phyloP scores from a whole-genome alignment of 2,329 filamentous ascomycete genomes.

The Alternaria ventricosa region DNA sequence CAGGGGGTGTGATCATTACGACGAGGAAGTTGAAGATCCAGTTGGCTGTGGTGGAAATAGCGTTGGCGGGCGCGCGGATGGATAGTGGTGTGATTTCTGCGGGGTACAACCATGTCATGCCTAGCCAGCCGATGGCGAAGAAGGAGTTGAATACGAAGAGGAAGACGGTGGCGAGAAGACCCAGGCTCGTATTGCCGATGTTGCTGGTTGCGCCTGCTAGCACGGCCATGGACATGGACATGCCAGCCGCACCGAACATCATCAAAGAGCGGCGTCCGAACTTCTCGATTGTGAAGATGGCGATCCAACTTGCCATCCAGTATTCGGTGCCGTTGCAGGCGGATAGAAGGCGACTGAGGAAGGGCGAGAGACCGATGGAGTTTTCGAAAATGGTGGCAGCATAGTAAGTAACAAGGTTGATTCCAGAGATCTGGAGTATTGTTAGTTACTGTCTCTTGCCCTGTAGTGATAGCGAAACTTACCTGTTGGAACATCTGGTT shows the following conservation, averaged over 20 bases:
- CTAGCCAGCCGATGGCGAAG: slow-evolving; percentile 83
- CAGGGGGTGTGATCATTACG: slow-evolving; percentile 70
- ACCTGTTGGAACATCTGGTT: slow-evolving; percentile 57
- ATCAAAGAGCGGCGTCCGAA: slow-evolving; percentile 48
- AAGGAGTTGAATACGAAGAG: slow-evolving; percentile 93
- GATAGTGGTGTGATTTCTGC: slow-evolving; percentile 89
- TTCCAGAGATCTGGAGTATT: slow-evolving; percentile 47
- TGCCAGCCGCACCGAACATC: slow-evolving; percentile 48
- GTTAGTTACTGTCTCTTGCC: not conserved
- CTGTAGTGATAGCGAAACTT: not conserved
- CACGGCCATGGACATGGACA: slow-evolving; percentile 45
- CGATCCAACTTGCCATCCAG: slow-evolving; percentile 52
- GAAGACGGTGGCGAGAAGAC: slow-evolving; percentile 69
- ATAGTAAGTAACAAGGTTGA: slow-evolving; percentile 53
- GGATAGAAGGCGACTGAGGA: slow-evolving; percentile 46
- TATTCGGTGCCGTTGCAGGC: slow-evolving; percentile 53
- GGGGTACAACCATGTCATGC: slow-evolving; percentile 65
- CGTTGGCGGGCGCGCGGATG: slow-evolving; percentile 87
- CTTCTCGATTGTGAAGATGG: slow-evolving; percentile 50
- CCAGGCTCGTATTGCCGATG: slow-evolving; percentile 33
- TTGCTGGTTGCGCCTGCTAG: slow-evolving; percentile 42
- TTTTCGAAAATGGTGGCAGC: slow-evolving; percentile 52
- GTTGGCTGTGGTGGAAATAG: slow-evolving; percentile 78
- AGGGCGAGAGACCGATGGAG: slow-evolving; percentile 48
- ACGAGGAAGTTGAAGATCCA: slow-evolving; percentile 62